Conservation (phyloP, 2,329 filamentous ascomycete genomes). For the Didymella glomerata region DNA sequence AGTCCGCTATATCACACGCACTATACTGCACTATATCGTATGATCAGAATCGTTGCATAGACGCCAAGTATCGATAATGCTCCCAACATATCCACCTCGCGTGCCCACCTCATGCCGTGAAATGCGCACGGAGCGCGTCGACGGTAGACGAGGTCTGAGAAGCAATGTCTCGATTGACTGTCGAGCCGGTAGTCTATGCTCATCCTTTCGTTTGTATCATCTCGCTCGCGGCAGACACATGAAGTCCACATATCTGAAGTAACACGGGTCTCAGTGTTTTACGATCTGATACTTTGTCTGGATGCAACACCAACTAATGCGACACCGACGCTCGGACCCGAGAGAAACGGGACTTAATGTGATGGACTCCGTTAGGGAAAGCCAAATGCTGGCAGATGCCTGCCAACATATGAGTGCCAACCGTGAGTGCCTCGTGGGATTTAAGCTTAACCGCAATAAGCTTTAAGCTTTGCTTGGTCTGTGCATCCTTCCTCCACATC, state of each 20-base stretch:
- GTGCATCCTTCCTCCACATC: background rate
- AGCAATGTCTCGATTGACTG: background rate
- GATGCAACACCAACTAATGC: no score
- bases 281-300: background rate
- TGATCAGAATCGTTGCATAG: background rate
- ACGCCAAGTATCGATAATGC: background rate
- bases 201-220: no score
- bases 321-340: no score
- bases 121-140: no score
- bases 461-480: slow-evolving; percentile 1
- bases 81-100: background rate
- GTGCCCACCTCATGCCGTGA: background rate
- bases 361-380: no score
- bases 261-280: background rate
- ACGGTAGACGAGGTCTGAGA: background rate
- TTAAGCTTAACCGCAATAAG: slow-evolving; percentile 8
- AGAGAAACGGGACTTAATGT: no score
- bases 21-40: slow-evolving; percentile 19
- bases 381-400: background rate
- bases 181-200: no score
- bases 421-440: background rate
- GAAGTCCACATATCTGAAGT: background rate
- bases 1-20: slow-evolving; percentile 27
- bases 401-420: background rate
- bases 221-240: no score